These are phyloP conservation scores for Hypoxylon trugodes DNA, from an alignment of 495 filamentous ascomycete genomes.

Conservation along the genomic window DNA sequence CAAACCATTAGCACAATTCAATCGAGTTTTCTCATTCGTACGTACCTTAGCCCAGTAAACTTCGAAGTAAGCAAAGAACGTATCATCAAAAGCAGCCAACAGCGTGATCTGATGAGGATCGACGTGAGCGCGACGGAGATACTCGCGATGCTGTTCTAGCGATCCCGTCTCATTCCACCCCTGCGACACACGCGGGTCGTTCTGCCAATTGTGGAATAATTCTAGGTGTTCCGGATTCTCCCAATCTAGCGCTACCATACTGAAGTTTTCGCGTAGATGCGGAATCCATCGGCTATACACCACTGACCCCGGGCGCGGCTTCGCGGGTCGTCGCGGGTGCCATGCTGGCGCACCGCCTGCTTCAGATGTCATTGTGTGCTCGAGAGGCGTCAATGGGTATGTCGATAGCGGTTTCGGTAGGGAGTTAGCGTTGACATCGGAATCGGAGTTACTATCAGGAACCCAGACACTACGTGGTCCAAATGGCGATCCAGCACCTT, in stretches of 20 bases:
- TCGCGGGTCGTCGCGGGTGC: constrained; percentile 68
- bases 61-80: constrained; percentile 72
- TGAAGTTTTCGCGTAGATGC: constrained; percentile 71
- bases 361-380: constrained; percentile 61
- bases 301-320: constrained; percentile 67
- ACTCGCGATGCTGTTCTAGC: constrained; percentile 68
- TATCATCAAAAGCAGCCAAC: constrained; percentile 68
- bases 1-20: constrained; percentile 2
- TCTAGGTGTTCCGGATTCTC: constrained; percentile 60
- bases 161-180: constrained; percentile 75
- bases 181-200: constrained; percentile 73
- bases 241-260: constrained; percentile 69
- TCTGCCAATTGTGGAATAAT: constrained; percentile 74
- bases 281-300: constrained; percentile 75
- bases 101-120: constrained; percentile 70
- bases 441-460: constrained; percentile 42
- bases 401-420: constrained; percentile 54
- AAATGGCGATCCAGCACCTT: constrained; percentile 71
- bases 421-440: constrained; percentile 9
- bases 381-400: constrained; percentile 64
- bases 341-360: constrained; percentile 46
- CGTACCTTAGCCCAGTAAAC: constrained; percentile 75
- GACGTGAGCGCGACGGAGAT: constrained; percentile 65
- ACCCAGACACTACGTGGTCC: constrained; percentile 70
- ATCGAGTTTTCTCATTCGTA: not conserved